These are phyloP conservation scores for Oryza punctata DNA, from an alignment of 176 grass and related monocot species.

Conservation along the genomic window DNA sequence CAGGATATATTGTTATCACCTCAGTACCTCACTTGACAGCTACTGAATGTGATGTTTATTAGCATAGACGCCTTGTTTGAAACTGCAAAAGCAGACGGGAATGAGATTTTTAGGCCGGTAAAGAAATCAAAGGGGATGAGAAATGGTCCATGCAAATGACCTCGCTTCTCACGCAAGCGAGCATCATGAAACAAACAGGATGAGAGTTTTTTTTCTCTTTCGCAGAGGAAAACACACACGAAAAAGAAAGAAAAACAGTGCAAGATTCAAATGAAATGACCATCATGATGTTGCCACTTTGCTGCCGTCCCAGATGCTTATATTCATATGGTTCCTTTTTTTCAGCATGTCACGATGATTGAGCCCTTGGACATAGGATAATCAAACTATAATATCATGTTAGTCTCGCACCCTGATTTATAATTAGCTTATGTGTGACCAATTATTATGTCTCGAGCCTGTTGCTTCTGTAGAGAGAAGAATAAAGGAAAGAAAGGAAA, in stretches of 20 bases:
- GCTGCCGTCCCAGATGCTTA: conserved; percentile 26
- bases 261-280: neutral
- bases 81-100: conserved; percentile 5
- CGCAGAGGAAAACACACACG: neutral
- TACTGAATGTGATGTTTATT: conserved; percentile 43
- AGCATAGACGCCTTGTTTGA: conserved; percentile 44
- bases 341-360: conserved; percentile 28
- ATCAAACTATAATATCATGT: conserved; percentile 2
- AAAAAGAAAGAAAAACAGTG: neutral
- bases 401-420: conserved; percentile 8
- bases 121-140: neutral
- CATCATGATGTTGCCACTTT: conserved; percentile 6
- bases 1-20: neutral
- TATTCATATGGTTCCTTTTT: neutral
- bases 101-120: conserved; percentile 12
- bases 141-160: conserved; percentile 14
- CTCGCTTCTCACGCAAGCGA: conserved; percentile 57
- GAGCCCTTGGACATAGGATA: neutral
- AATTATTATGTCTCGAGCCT: conserved; percentile 36
- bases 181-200: conserved; percentile 40
- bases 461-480: conserved; percentile 19
- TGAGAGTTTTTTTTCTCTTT: neutral
- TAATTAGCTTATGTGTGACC: conserved; percentile 12
- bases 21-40: conserved; percentile 29
- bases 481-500: conserved; percentile 9